These are phyloP conservation scores for Vanderwaltozyma tropicalis DNA, from an alignment of 805 yeast genomes.

Conservation along the genomic window DNA sequence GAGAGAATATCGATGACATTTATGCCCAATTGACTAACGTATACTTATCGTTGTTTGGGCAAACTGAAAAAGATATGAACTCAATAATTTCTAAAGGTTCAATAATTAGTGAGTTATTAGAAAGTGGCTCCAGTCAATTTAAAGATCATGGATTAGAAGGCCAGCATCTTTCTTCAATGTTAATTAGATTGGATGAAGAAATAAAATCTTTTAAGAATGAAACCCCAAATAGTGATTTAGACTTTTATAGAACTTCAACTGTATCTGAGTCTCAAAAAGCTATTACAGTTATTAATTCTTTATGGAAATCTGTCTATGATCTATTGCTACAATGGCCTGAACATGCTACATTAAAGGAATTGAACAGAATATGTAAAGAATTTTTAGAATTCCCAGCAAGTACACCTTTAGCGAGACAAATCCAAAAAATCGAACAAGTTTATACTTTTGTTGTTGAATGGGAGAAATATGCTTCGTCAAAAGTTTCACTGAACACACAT, in stretches of 20 bases:
- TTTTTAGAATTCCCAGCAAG: conserved; percentile 48
- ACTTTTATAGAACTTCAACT: conserved; percentile 58
- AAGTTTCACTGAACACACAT: conserved; percentile 50
- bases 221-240: conserved; percentile 21
- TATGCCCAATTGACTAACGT: conserved; percentile 39
- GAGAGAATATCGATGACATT: conserved; percentile 33
- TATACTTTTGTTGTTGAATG: conserved; percentile 79
- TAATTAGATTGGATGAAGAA: conserved; percentile 29
- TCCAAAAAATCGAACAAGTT: conserved; percentile 79
- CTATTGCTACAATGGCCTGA: conserved; percentile 80
- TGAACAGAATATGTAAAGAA: conserved; percentile 55
- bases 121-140: conserved; percentile 14
- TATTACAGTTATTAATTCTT: conserved; percentile 35
- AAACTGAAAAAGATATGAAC: conserved; percentile 6
- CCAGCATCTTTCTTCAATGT: conserved; percentile 28
- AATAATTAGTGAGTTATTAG: conserved; percentile 22
- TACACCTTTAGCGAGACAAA: conserved; percentile 65
- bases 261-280: conserved; percentile 54
- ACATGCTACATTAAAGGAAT: conserved; percentile 74
- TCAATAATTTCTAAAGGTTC: conserved; percentile 36
- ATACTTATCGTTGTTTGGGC: conserved; percentile 37
- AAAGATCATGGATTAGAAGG: conserved; percentile 18
- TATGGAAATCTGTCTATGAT: conserved; percentile 36
- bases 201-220: conserved; percentile 22
- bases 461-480: conserved; percentile 82